Conservation (phyloP, 2,329 filamentous ascomycete species). For the Sordariomycetes sp. region DNA sequence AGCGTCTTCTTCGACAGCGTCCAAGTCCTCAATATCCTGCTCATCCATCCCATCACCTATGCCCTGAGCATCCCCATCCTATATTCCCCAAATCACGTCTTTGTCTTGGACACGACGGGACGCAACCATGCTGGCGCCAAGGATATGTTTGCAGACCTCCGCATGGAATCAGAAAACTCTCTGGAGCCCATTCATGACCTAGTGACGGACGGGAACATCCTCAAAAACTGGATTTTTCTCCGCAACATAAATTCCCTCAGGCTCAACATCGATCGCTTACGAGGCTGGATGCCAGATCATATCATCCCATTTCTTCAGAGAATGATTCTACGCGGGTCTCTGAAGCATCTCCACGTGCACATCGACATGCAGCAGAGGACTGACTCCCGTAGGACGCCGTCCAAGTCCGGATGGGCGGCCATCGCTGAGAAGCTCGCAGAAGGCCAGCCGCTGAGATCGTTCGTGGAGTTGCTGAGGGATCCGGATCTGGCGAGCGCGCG, state of each 20-base stretch:
- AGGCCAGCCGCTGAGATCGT: neutral
- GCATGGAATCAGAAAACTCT: neutral
- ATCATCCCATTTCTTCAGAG: conserved; percentile 19
- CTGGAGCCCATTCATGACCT: neutral
- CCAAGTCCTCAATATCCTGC: conserved; percentile 14
- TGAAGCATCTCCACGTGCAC: conserved; percentile 17
- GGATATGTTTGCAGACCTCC: conserved; percentile 5
- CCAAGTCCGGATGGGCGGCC: too few relatives aligned
- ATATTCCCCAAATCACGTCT: conserved; percentile 18
- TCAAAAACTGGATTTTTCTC: conserved; percentile 8
- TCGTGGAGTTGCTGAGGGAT: neutral
- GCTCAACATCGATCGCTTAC: conserved; percentile 17
- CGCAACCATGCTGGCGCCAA: conserved; percentile 16
- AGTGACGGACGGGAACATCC: neutral
- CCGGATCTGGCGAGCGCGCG: conserved; percentile 1
- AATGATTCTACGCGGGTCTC: conserved; percentile 19
- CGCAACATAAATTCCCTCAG: conserved; percentile 16
- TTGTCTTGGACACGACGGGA: conserved; percentile 17
- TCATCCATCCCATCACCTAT: conserved; percentile 21
- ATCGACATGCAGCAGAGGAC: neutral
- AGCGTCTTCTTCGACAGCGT: conserved; percentile 6
- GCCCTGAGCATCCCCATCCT: conserved; percentile 20
- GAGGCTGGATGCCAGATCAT: conserved; percentile 19
- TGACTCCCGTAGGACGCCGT: too few relatives aligned
- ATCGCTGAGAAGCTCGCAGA: neutral